Evolutionary conservation across 78 protist genomes (phyloP).

Genomic region (Dictyostelium firmibasis): DNA sequence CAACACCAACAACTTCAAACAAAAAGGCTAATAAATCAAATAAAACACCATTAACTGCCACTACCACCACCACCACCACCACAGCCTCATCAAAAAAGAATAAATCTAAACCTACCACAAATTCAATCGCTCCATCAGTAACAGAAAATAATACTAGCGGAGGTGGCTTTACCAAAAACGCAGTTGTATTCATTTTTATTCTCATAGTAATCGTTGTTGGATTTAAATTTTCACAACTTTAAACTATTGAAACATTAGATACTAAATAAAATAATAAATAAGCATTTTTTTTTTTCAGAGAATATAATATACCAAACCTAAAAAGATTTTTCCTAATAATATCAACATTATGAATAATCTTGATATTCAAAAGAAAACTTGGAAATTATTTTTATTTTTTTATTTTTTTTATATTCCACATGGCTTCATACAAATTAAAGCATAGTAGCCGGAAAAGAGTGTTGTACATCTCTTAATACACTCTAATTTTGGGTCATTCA

Average conservation of each 20-base stretch:
- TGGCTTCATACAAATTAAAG: background rate
- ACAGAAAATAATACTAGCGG: background rate
- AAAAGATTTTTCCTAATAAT: too few relatives aligned
- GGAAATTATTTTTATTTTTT: too few relatives aligned
- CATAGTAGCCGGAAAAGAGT: background rate
- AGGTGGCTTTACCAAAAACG: background rate
- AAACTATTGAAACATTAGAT: background rate
- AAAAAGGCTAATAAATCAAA: background rate
- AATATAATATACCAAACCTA: too few relatives aligned
- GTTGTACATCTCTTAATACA: background rate
- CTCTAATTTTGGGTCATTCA: background rate
- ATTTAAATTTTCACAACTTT: background rate
- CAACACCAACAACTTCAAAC: background rate
- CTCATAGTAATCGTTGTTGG: background rate
- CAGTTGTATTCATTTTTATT: background rate
- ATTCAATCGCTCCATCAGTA: background rate
- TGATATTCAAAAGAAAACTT: too few relatives aligned
- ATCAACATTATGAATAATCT: too few relatives aligned
- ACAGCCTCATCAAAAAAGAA: background rate
- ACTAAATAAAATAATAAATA: too few relatives aligned
- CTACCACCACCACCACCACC: background rate
- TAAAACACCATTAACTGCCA: background rate
- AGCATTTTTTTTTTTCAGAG: too few relatives aligned
- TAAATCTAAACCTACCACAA: background rate
- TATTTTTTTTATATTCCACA: background rate